Percentiles rank a stretch among this genome's conserved stretches.
Conservation (phyloP, 352 stramenopile genomes). For the Thraustotheca clavata region DNA sequence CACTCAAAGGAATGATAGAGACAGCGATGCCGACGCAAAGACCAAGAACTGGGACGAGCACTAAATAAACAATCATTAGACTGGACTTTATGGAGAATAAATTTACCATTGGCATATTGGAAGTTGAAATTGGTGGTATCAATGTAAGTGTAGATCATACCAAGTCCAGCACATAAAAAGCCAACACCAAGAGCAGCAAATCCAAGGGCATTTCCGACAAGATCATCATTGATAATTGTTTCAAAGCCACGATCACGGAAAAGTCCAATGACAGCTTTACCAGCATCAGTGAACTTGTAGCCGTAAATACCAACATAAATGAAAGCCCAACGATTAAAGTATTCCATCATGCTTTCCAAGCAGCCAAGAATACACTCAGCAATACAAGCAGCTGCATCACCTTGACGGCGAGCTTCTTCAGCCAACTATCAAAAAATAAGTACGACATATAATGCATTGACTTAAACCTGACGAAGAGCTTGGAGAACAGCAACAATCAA, state of each 20-base stretch:
- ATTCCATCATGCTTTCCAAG: conserved; percentile 82
- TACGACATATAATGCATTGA: background rate
- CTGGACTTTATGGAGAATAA: conserved; percentile 28
- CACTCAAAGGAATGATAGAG: conserved; percentile 82
- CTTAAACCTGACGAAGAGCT: conserved; percentile 63
- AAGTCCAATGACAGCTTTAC: conserved; percentile 88
- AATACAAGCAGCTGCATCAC: conserved; percentile 61
- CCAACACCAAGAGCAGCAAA: conserved; percentile 87
- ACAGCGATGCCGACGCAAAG: conserved; percentile 86
- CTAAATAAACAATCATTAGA: conserved; percentile 24
- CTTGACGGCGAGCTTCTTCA: conserved; percentile 59
- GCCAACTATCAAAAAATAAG: conserved; percentile 36
- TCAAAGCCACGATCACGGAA: conserved; percentile 92
- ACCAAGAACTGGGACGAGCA: conserved; percentile 69
- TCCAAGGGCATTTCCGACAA: conserved; percentile 88
- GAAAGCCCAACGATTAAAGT: conserved; percentile 92
- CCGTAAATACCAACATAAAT: conserved; percentile 91
- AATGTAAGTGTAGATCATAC: conserved; percentile 20
- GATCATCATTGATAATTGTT: conserved; percentile 94
- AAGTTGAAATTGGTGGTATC: conserved; percentile 15
- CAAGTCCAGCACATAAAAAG: conserved; percentile 21
- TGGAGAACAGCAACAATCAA: conserved; percentile 92
- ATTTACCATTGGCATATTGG: conserved; percentile 1
- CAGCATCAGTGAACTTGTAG: conserved; percentile 91
- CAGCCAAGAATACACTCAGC: conserved; percentile 77